phyloP scores from a whole-genome alignment of 116 monocot species.

The Papilionanthe hybrid region DNA sequence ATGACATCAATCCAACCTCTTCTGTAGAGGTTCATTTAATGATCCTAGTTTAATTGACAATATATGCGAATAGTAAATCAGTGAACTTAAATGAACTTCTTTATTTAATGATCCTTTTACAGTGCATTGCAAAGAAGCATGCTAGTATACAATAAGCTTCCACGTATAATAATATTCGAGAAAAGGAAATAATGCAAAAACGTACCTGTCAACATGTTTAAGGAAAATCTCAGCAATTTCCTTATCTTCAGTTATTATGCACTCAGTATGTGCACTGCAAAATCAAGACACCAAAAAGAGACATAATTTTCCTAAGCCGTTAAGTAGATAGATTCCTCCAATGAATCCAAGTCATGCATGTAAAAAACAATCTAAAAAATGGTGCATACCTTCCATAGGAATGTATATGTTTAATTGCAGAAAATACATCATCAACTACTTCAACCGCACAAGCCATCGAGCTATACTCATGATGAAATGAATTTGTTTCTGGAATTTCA shows the following conservation, averaged over 20 bases:
- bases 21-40: too few species aligned
- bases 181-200: not conserved
- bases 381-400: constrained; percentile 64
- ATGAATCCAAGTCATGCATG: not conserved
- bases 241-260: constrained; percentile 69
- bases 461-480: constrained; percentile 88
- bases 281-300: constrained; percentile 8
- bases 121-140: not conserved
- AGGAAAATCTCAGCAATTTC: constrained; percentile 75
- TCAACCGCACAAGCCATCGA: constrained; percentile 88
- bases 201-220: constrained; percentile 78
- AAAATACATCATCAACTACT: constrained; percentile 73
- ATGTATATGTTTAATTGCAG: constrained; percentile 92
- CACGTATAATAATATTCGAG: not conserved
- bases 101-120: not conserved
- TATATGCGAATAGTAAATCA: not conserved
- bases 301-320: not conserved
- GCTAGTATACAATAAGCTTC: constrained; percentile 1
- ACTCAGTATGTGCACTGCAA: constrained; percentile 89
- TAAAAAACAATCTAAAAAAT: not conserved
- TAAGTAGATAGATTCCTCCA: not conserved
- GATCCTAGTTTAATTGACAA: not conserved
- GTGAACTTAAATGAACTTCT: not conserved
- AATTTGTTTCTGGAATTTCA: constrained; percentile 45
- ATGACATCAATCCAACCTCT: too few species aligned